These are phyloP conservation scores for Dalbergia cultrata DNA, from an alignment of 306 rosid genomes.

Conservation along the genomic window DNA sequence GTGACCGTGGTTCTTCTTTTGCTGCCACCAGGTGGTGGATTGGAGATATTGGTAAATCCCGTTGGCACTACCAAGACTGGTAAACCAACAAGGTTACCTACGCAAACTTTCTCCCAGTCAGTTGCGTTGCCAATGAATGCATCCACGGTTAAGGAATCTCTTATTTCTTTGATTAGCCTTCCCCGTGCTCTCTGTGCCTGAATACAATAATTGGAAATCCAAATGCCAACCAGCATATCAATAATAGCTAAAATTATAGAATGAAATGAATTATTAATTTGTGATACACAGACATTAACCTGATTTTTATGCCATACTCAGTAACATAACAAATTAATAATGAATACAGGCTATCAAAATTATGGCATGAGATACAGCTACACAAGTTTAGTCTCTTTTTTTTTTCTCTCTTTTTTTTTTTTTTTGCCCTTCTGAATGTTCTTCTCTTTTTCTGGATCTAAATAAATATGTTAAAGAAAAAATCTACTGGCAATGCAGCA, in stretches of 20 bases:
- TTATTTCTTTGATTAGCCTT: conserved; percentile 65
- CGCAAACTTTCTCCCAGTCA: conserved; percentile 84
- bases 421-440: no score
- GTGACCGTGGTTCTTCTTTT: conserved; percentile 60
- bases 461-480: background rate
- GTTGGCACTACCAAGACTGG: conserved; percentile 76
- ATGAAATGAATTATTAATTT: background rate
- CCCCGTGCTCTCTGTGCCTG: conserved; percentile 84
- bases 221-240: background rate
- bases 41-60: conserved; percentile 57
- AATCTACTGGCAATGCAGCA: conserved; percentile 1
- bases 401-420: background rate
- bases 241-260: background rate
- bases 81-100: conserved; percentile 81
- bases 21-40: conserved; percentile 58
- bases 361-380: background rate
- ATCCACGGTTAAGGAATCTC: conserved; percentile 65
- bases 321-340: background rate
- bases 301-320: conserved; percentile 8
- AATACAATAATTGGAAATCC: conserved; percentile 7
- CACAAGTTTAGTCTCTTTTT: background rate
- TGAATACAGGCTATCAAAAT: background rate
- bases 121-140: conserved; percentile 81
- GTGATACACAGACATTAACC: conserved; percentile 4
- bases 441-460: background rate